These are phyloP conservation scores for Chaetoceros muelleri DNA, from an alignment of 108 stramenopile species.

Conservation along the genomic window DNA sequence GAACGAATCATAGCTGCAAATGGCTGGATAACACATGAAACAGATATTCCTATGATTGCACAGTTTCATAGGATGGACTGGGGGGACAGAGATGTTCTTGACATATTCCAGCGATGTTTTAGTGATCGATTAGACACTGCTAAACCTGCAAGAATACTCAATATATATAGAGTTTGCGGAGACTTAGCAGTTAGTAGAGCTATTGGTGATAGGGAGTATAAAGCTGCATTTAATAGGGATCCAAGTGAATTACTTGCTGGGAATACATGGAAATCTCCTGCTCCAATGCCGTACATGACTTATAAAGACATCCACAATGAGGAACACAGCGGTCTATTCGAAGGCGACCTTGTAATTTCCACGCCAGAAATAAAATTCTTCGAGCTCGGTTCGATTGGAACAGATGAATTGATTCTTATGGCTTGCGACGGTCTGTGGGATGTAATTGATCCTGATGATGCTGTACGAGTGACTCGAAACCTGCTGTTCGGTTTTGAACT, in stretches of 20 bases:
- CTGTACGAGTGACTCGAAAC: conserved; percentile 55
- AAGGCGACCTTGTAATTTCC: conserved; percentile 63
- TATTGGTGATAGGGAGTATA: conserved; percentile 77
- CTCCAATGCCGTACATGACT: background rate
- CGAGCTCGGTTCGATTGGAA: conserved; percentile 31
- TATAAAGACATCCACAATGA: conserved; percentile 22
- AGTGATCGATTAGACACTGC: conserved; percentile 29
- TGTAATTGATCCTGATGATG: conserved; percentile 59
- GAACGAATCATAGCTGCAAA: conserved; percentile 60
- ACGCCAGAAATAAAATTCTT: conserved; percentile 45
- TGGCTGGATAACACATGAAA: conserved; percentile 72
- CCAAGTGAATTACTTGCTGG: background rate
- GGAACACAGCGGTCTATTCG: conserved; percentile 46
- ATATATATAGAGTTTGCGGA: conserved; percentile 70
- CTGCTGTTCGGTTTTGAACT: conserved; percentile 53
- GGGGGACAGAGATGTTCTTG: conserved; percentile 57
- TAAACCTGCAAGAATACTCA: conserved; percentile 43
- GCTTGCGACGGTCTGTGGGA: conserved; percentile 84
- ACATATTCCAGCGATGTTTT: conserved; percentile 59
- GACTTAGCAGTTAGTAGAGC: conserved; percentile 78
- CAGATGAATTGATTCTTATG: conserved; percentile 59
- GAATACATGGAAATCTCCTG: background rate
- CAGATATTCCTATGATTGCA: conserved; percentile 45
- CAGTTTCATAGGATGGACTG: conserved; percentile 68
- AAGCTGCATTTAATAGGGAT: conserved; percentile 51